Evolutionary conservation across 768 basidiomycete species (phyloP).

Genomic region (Lentinula raphanica): DNA sequence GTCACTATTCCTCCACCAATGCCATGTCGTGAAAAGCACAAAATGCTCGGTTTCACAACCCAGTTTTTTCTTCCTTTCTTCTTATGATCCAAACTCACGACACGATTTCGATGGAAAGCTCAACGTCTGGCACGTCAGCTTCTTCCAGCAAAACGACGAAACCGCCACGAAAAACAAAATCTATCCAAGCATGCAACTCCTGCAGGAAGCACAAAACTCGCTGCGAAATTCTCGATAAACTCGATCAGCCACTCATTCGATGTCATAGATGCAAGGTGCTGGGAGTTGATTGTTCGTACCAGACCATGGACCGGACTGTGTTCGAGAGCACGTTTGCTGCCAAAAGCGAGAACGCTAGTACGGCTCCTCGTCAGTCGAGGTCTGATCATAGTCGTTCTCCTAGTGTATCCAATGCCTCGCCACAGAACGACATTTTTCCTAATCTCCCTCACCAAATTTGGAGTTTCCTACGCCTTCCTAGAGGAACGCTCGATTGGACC

Average conservation of each 20-base stretch:
- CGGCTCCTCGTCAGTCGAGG: neutral
- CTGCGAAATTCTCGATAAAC: conserved; percentile 36
- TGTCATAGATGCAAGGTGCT: conserved; percentile 39
- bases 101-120: neutral
- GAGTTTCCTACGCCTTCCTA: conserved; percentile 31
- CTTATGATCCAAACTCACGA: conserved; percentile 2
- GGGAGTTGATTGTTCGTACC: conserved; percentile 35
- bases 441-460: conserved; percentile 19
- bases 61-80: neutral
- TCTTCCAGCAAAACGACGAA: conserved; percentile 8
- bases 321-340: neutral
- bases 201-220: conserved; percentile 40
- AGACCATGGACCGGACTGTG: conserved; percentile 15
- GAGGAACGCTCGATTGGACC: conserved; percentile 28
- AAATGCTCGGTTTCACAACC: neutral
- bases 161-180: conserved; percentile 17
- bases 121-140: neutral
- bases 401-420: neutral
- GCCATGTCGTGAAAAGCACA: neutral
- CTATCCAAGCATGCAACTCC: conserved; percentile 32
- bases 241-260: conserved; percentile 20
- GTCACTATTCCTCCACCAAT: neutral
- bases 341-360: neutral
- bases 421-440: neutral
- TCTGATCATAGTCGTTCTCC: neutral